These are phyloP conservation scores for Megacollybia marginata DNA, from an alignment of 768 basidiomycete species.

Conservation along the genomic window DNA sequence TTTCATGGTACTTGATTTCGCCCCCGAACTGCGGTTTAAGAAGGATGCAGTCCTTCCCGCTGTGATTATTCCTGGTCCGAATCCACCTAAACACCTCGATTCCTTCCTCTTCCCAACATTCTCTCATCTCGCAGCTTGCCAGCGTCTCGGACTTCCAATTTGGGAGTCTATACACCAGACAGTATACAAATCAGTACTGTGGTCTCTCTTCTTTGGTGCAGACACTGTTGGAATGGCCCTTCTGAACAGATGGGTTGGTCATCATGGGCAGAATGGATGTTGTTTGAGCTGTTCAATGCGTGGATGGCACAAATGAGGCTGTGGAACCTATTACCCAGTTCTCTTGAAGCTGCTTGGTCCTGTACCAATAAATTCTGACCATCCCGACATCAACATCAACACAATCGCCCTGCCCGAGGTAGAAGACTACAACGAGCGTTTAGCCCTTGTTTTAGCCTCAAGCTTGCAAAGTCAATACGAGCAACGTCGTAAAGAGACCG, in stretches of 20 bases:
- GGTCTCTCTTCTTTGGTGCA: no score
- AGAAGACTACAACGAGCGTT: background rate
- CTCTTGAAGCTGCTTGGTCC: background rate
- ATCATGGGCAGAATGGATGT: conserved; percentile 10
- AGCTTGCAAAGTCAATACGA: background rate
- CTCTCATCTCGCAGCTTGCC: conserved; percentile 18
- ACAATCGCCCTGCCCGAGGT: background rate
- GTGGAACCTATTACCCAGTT: background rate
- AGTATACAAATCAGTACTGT: no score
- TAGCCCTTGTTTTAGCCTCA: background rate
- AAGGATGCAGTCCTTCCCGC: no score
- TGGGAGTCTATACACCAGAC: background rate
- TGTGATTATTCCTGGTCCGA: no score
- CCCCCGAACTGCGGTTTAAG: no score
- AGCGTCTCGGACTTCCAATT: background rate
- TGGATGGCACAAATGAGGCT: no score
- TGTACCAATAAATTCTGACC: background rate
- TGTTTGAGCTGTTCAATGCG: background rate
- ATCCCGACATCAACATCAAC: background rate
- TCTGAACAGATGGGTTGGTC: no score
- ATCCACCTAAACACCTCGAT: no score
- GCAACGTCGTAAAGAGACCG: background rate
- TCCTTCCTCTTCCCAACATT: no score
- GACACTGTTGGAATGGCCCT: no score
- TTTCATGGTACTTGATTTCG: no score